Base-by-base conservation (phyloP, 1,284 basidiomycete species). In the Marasmius tenuissimus region DNA sequence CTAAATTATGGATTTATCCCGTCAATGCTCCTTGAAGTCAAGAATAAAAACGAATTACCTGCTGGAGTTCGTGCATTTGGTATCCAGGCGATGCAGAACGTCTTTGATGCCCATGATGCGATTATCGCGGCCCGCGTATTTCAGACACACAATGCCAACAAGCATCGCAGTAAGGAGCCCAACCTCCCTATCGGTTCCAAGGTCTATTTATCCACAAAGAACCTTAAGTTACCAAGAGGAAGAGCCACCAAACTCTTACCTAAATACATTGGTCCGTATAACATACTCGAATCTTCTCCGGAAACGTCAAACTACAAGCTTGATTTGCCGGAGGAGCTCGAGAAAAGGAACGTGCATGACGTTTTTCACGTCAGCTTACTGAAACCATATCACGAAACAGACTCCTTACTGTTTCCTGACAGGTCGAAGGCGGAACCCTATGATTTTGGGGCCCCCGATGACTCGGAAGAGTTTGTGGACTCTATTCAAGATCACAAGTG, bases 261-360 rank as follows among this genome's bases (percentile, higher is more conserved):
- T 0, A 70, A 70, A 50, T 76, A 62, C 59, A 66, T 75, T 39
- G 74, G 76, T 1, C 75, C 72, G 0, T 76, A 71, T 57, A 53
- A 63, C 8, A 66, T 78, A 18, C 16, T 66, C 0, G 18, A 64
- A 11, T 69, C 69, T 35, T 35, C 61, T 6, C 65, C 61, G 1
- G 61, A 67, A 8, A 69, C 60, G 0, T 73, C 72, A 0, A 68
- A 35, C 5, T 76, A 71, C 58, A 60, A 63, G 42, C 39, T 76
- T 9, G 71, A 76, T n/a, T 61, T 77, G 33, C 71, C 70, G 16
- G 62, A 58, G 8, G 64, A 66, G n/a, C 39, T 74, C 2, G 58
- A 49, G 22, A 47, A 54, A 18, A 52, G 70, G 4, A 52, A 67
- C 12, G 66, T 73, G 1, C 70, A 72, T 40, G 56, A 60, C 18